A percentile compares a stretch with the other conserved stretches of the same genome.
These are phyloP conservation scores for Chrysoporthe cubensis DNA, from an alignment of 2,329 filamentous ascomycete species.

Conservation along the genomic window DNA sequence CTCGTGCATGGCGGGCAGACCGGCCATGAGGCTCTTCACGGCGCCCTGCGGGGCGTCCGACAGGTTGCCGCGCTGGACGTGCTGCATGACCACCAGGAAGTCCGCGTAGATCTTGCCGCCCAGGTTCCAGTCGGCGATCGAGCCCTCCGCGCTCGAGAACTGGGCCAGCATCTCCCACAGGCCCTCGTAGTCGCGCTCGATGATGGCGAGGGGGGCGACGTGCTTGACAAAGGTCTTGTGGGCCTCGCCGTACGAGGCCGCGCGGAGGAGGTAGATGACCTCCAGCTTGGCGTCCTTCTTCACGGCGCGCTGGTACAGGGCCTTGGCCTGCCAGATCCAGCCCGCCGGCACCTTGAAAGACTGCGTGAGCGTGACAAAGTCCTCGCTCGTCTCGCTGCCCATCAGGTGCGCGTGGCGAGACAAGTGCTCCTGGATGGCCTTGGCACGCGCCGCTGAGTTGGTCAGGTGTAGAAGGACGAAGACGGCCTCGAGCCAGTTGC, in stretches of 20 bases:
- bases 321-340: constrained; percentile 89
- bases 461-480: constrained; percentile 82
- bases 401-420: constrained; percentile 72
- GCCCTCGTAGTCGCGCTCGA: constrained; percentile 77
- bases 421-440: constrained; percentile 73
- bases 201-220: constrained; percentile 81
- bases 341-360: constrained; percentile 71
- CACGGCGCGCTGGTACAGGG: constrained; percentile 76
- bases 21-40: constrained; percentile 60
- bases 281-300: constrained; percentile 71
- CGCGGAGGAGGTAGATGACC: constrained; percentile 79
- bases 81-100: constrained; percentile 58
- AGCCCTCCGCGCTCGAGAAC: constrained; percentile 65
- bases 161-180: constrained; percentile 71
- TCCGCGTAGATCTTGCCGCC: constrained; percentile 80
- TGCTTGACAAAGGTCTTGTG: constrained; percentile 80
- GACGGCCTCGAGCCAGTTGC: constrained; percentile 70
- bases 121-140: constrained; percentile 73
- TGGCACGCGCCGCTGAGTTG: constrained; percentile 63
- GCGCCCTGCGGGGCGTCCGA: constrained; percentile 43
- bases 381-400: constrained; percentile 58
- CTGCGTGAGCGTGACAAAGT: constrained; percentile 63
- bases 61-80: constrained; percentile 38
- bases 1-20: constrained; percentile 60
- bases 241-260: constrained; percentile 76